phyloP scores from a whole-genome alignment of 768 basidiomycete species.

The Favolaschia claudopus region DNA sequence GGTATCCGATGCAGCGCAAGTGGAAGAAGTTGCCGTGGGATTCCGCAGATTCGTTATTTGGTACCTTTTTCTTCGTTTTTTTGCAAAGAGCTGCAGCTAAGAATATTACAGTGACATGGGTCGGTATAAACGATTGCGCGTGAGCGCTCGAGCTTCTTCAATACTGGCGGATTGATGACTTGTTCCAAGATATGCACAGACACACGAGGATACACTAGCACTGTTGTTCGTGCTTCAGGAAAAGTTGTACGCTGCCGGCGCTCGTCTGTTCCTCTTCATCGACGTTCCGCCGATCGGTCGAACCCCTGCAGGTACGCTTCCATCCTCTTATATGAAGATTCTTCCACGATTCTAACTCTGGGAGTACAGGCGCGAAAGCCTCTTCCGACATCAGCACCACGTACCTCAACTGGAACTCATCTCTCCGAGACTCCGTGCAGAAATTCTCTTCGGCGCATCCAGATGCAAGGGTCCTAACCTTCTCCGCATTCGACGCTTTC shows the following conservation, averaged over 20 bases:
- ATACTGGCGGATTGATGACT: neutral
- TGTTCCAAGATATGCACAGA: constrained; percentile 24
- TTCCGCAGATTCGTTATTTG: constrained; percentile 51
- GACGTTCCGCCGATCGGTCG: constrained; percentile 64
- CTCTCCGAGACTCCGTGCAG: constrained; percentile 39
- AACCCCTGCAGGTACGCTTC: constrained; percentile 50
- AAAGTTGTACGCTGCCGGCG: constrained; percentile 55
- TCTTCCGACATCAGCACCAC: constrained; percentile 20
- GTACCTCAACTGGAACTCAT: constrained; percentile 53
- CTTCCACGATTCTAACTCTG: neutral
- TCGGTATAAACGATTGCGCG: constrained; percentile 75
- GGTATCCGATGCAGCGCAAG: constrained; percentile 43
- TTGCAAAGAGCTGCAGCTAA: too few species aligned
- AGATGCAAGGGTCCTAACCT: constrained; percentile 56
- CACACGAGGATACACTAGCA: constrained; percentile 35
- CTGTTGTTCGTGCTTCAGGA: constrained; percentile 55
- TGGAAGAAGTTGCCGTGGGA: constrained; percentile 47
- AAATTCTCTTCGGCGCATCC: constrained; percentile 48
- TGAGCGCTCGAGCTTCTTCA: constrained; percentile 34
- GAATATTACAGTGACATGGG: constrained; percentile 58
- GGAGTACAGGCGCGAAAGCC: neutral
- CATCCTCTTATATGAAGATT: neutral
- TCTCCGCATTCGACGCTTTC: constrained; percentile 58
- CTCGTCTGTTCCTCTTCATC: constrained; percentile 64
- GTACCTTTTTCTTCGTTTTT: too few species aligned